Conservation (phyloP, 1,284 basidiomycete species). For the Trichosporon inkin region DNA sequence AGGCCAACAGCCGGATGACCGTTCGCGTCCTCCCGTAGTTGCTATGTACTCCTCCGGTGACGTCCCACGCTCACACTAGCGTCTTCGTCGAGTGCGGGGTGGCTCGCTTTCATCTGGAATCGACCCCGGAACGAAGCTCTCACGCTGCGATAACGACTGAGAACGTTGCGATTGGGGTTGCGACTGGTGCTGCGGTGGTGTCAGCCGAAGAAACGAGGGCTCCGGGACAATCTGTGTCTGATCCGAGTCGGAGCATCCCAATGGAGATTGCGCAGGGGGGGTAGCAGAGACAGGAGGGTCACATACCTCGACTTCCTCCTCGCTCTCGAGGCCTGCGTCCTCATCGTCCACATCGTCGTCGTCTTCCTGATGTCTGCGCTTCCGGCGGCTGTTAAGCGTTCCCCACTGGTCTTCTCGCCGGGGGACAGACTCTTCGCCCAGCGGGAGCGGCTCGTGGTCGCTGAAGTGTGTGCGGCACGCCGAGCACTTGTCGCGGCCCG, state of each 20-base stretch:
- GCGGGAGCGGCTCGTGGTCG: conserved; percentile 15
- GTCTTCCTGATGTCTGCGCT: conserved; percentile 17
- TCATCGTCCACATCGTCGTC: conserved; percentile 26
- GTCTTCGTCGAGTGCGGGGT: not conserved
- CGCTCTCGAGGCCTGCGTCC: conserved; percentile 15
- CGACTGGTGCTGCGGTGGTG: not conserved
- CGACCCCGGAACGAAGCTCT: not conserved
- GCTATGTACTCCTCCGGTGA: too few species aligned
- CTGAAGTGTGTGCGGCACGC: conserved; percentile 28
- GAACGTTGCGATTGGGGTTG: not conserved
- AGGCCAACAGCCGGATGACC: too few species aligned
- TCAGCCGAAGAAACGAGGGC: not conserved
- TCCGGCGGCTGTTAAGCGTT: conserved; percentile 18
- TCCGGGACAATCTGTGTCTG: too few species aligned
- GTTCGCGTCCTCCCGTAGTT: too few species aligned
- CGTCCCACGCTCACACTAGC: not conserved
- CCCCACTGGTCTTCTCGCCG: conserved; percentile 31
- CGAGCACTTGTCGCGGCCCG: conserved; percentile 29
- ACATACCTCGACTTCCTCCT: conserved; percentile 1
- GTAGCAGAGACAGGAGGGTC: not conserved
- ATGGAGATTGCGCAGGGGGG: too few species aligned
- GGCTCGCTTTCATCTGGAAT: not conserved
- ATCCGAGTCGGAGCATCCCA: too few species aligned
- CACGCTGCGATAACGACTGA: not conserved
- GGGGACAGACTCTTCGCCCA: conserved; percentile 42